Conservation (phyloP, 139 green algal genomes). For the Marvania coccoides region DNA sequence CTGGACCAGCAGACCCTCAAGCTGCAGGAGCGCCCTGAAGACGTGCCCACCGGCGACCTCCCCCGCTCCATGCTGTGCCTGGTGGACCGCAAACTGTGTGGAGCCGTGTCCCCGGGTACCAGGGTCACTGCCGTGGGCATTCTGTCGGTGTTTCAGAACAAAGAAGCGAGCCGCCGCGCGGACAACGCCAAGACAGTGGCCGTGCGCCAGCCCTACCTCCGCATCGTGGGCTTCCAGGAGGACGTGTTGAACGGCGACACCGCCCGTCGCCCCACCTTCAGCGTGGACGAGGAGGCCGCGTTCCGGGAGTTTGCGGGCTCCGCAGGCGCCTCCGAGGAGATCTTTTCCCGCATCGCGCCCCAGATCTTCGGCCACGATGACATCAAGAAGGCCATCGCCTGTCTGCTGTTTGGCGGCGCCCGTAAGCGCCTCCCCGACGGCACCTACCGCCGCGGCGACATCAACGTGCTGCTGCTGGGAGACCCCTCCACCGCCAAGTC, state of each 20-base stretch:
- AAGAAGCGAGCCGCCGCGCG: conserved; percentile 4
- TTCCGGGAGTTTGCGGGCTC: conserved; percentile 83
- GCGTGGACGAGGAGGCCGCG: conserved; percentile 62
- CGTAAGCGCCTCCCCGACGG: conserved; percentile 87
- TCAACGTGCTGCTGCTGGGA: conserved; percentile 97
- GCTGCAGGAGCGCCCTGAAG: conserved; percentile 89
- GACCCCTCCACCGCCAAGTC: conserved; percentile 97
- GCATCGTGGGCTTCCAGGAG: conserved; percentile 86
- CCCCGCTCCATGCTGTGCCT: conserved; percentile 77
- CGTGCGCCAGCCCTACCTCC: conserved; percentile 91
- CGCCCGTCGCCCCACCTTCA: conserved; percentile 66
- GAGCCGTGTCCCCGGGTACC: conserved; percentile 76
- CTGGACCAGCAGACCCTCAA: conserved; percentile 98
- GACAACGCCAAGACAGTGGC: conserved; percentile 49
- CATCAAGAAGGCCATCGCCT: conserved; percentile 95
- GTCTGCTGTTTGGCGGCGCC: conserved; percentile 90
- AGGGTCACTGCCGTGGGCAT: conserved; percentile 89
- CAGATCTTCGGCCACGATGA: conserved; percentile 92
- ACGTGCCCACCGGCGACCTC: conserved; percentile 92
- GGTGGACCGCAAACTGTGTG: conserved; percentile 77
- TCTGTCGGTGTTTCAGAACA: conserved; percentile 78
- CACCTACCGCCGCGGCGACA: conserved; percentile 84
- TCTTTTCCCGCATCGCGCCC: conserved; percentile 80
- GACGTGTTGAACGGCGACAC: conserved; percentile 60
- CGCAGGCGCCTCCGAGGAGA: conserved; percentile 56